phyloP scores from a whole-genome alignment of 1,284 basidiomycete genomes.

The Hymenochaete sp. region DNA sequence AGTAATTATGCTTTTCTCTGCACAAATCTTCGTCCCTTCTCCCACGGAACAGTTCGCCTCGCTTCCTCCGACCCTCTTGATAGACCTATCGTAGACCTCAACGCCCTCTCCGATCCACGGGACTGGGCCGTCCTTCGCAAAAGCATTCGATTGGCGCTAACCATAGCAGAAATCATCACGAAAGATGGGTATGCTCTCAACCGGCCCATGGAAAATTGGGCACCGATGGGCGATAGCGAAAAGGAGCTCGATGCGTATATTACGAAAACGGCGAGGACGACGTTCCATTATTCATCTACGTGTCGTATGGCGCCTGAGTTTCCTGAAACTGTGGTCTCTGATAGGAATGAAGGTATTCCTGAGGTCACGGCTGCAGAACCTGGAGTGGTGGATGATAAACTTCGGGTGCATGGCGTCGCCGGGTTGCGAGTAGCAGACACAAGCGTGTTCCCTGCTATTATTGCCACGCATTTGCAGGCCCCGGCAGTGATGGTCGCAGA shows the following conservation, averaged over 20 bases:
- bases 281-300: conserved; percentile 31
- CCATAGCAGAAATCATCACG: background rate
- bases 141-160: background rate
- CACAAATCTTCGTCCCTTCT: conserved; percentile 27
- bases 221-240: conserved; percentile 24
- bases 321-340: no score
- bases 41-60: conserved; percentile 28
- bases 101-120: background rate
- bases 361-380: conserved; percentile 21
- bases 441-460: conserved; percentile 31
- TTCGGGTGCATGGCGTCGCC: conserved; percentile 39
- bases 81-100: background rate
- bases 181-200: conserved; percentile 20
- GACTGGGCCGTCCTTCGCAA: conserved; percentile 6
- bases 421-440: conserved; percentile 35
- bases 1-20: conserved; percentile 25
- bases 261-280: conserved; percentile 23
- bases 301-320: conserved; percentile 33
- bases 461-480: conserved; percentile 31
- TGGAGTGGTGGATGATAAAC: conserved; percentile 41
- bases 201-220: conserved; percentile 25
- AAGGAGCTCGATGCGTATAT: conserved; percentile 26
- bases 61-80: conserved; percentile 15
- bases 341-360: no score
- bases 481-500: conserved; percentile 31